These are phyloP conservation scores for Scorias spongiosa DNA, from an alignment of 2,329 filamentous ascomycete species.

Conservation along the genomic window DNA sequence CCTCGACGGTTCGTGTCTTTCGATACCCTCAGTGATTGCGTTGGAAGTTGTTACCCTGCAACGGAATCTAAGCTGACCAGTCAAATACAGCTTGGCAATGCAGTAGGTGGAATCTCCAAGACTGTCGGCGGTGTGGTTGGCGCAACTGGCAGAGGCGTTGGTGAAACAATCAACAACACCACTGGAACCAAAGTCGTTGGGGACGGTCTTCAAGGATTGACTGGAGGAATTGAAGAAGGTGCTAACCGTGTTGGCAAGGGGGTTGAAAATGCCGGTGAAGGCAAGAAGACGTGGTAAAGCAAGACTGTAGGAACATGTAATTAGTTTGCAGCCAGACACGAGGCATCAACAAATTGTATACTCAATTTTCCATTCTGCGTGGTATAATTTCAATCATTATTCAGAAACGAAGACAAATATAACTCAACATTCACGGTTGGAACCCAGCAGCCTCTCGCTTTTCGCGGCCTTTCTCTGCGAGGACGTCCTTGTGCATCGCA, in stretches of 20 bases:
- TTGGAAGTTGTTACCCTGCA: neutral
- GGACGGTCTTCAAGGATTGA: slow-evolving; percentile 26
- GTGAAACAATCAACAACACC: slow-evolving; percentile 31
- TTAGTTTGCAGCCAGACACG: too few species aligned
- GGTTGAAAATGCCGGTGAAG: slow-evolving; percentile 32
- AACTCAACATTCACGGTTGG: neutral
- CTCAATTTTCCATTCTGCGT: too few species aligned
- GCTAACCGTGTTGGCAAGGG: slow-evolving; percentile 28
- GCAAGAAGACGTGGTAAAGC: slow-evolving; percentile 20
- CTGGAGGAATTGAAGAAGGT: slow-evolving; percentile 30
- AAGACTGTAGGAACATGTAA: neutral
- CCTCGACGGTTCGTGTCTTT: slow-evolving; percentile 12
- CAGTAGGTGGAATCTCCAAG: slow-evolving; percentile 37
- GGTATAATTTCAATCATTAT: too few species aligned
- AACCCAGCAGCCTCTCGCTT: slow-evolving; percentile 29
- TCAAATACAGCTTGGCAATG: slow-evolving; percentile 29
- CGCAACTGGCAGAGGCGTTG: slow-evolving; percentile 28
- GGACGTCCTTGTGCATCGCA: slow-evolving; percentile 31
- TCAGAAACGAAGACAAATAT: too few species aligned
- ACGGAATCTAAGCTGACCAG: neutral
- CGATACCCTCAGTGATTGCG: neutral
- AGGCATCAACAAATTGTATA: too few species aligned
- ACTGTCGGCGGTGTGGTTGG: slow-evolving; percentile 39
- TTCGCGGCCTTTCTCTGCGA: slow-evolving; percentile 35
- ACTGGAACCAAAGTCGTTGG: slow-evolving; percentile 30